A percentile compares a stretch with the other conserved stretches of the same genome.
phyloP scores from a whole-genome alignment of 495 filamentous ascomycete genomes.

The Hypoxylon fragiforme region DNA sequence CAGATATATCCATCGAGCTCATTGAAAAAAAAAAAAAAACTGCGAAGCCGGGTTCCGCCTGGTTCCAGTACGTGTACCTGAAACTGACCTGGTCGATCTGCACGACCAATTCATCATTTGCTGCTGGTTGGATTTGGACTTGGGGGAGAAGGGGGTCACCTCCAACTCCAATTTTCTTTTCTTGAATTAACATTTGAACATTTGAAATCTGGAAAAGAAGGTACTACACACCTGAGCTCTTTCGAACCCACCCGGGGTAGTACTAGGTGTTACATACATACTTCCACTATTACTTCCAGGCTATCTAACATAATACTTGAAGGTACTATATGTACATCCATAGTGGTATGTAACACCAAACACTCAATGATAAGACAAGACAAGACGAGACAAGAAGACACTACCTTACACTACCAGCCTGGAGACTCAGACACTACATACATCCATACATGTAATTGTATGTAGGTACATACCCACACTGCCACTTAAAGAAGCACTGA shows the following conservation, averaged over 20 bases:
- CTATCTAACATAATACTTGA: no score
- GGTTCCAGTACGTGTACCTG: conserved; percentile 30
- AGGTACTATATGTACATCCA: no score
- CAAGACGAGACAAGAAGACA: neutral
- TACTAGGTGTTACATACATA: no score
- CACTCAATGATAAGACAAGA: neutral
- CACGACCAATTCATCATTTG: conserved; percentile 22
- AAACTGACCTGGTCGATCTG: conserved; percentile 29
- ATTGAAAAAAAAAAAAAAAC: neutral
- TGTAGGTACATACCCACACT: neutral
- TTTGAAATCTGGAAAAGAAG: no score
- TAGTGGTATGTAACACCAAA: no score
- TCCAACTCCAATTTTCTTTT: neutral
- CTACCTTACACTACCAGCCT: no score
- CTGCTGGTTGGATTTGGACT: neutral
- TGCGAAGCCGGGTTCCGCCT: conserved; percentile 18
- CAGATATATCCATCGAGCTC: no score
- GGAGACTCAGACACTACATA: neutral
- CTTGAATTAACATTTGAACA: no score
- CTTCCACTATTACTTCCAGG: no score
- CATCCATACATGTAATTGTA: no score
- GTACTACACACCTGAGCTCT: no score
- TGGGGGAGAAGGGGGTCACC: neutral
- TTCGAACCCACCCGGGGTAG: no score
- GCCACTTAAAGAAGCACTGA: conserved; percentile 19